A percentile compares a stretch with the other conserved stretches of the same genome.
phyloP scores from a whole-genome alignment of 257 asterid genomes.

The Solanum verrucosum region DNA sequence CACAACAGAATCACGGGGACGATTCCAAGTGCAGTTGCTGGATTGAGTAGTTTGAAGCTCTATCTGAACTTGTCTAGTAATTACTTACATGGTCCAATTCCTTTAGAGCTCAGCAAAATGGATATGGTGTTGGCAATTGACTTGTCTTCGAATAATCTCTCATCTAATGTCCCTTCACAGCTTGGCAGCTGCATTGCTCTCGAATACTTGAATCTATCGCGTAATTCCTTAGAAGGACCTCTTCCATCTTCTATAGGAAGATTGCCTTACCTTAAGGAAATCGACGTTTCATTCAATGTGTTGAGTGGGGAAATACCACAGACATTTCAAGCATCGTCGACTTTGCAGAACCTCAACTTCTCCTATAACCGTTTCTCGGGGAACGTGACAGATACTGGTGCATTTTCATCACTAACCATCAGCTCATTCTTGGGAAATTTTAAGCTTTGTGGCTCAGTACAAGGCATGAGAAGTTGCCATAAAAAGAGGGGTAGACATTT shows the following conservation, averaged over 20 bases:
- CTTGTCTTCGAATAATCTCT: constrained; percentile 50
- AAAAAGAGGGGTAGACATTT: constrained; percentile 28
- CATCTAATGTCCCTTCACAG: constrained; percentile 52
- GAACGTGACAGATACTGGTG: constrained; percentile 34
- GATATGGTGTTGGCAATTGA: constrained; percentile 73
- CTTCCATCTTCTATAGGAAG: constrained; percentile 47
- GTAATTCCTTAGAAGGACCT: constrained; percentile 35
- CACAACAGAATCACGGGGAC: constrained; percentile 45
- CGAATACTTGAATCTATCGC: constrained; percentile 44
- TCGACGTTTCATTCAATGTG: constrained; percentile 52
- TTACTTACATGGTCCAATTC: constrained; percentile 46
- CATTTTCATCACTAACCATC: constrained; percentile 32
- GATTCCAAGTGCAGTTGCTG: constrained; percentile 65
- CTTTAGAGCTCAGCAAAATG: constrained; percentile 68
- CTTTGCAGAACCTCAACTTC: constrained; percentile 39
- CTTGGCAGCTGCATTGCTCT: constrained; percentile 83
- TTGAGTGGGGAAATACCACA: constrained; percentile 48
- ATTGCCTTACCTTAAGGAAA: constrained; percentile 43
- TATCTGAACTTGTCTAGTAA: constrained; percentile 66
- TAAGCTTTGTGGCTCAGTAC: constrained; percentile 47
- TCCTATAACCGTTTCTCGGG: constrained; percentile 57
- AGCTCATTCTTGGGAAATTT: constrained; percentile 51
- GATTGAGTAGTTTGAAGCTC: constrained; percentile 51
- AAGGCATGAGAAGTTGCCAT: constrained; percentile 35
- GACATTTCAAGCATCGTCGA: constrained; percentile 30